Evolutionary conservation across 2,329 filamentous ascomycete genomes (phyloP).

Genomic region (Coniochaeta sp.): DNA sequence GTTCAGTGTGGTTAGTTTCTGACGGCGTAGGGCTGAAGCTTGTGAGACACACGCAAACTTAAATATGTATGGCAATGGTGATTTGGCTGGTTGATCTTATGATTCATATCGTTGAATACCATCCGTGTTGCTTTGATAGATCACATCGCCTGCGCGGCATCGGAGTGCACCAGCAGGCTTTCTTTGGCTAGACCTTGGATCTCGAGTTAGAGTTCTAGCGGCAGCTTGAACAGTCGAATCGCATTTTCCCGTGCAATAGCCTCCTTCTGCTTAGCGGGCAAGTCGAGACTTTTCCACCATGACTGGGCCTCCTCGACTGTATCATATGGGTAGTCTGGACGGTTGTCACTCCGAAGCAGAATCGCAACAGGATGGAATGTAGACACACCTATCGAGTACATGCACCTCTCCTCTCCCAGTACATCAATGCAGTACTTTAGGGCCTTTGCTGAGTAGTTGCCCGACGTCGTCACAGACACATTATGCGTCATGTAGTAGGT

Average conservation of each 20-base stretch:
- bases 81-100: too few relatives aligned
- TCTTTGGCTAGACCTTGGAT: too few relatives aligned
- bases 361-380: too few relatives aligned
- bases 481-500: conserved; percentile 31
- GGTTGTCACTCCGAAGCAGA: too few relatives aligned
- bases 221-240: conserved; percentile 25
- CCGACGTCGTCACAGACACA: conserved; percentile 33
- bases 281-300: conserved; percentile 24
- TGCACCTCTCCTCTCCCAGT: conserved; percentile 28
- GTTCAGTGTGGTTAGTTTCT: too few relatives aligned
- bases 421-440: conserved; percentile 32
- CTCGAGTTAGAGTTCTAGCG: conserved; percentile 17
- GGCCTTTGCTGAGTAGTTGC: conserved; percentile 30
- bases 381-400: conserved; percentile 30
- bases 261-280: conserved; percentile 19
- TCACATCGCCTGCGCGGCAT: too few relatives aligned
- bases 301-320: conserved; percentile 22
- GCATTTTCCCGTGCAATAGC: conserved; percentile 22
- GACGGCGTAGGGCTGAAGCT: too few relatives aligned
- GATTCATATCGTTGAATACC: too few relatives aligned
- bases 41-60: too few relatives aligned
- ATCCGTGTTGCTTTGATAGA: too few relatives aligned
- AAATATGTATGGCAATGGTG: too few relatives aligned
- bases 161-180: neutral
- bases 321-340: conserved; percentile 25